Base-by-base conservation (phyloP, 345 rosid species). In the Ricinus communis region DNA sequence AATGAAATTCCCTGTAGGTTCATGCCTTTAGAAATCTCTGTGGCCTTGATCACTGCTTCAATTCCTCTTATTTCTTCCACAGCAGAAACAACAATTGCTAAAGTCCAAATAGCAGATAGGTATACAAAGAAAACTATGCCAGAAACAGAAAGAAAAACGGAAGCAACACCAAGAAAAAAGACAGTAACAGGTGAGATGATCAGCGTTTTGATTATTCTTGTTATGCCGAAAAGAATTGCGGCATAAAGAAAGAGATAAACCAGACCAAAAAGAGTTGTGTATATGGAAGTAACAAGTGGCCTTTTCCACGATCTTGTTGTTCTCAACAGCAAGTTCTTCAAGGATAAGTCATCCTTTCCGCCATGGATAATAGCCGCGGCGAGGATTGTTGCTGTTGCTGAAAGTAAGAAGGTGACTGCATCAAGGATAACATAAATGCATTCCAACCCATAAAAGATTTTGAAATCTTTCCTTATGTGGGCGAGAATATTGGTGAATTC, bases 11-110 rank as follows among this genome's bases (percentile, higher is more conserved):
- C 87, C 15, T 71, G 82, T 30, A 74, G 64, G 22, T 71, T 55
- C 83, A 70, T 74, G 62, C 81, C 89, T 69, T 83, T 85, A 16
- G 72, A 83, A 28, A 90, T 74, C 77, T 60, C 65, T 51, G 80
- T 80, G 11, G 92, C 95, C 85, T 86, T 83, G 57, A 86, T 88
- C 10, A 90, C 68, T 31, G 87, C 87, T 75, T 78, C 85, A 11
- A 80, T 71, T 61, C 96, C 96, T 19, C 59, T 62, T 24, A 75
- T 82, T 9, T 85, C 81, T 59, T 86, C 96, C 8, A 87, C 73
- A 24, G 83, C 77, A 45, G 96, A 90, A 58, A 86, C 74, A 25
- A 90, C 85, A 36, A 83, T 0, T 22, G 89, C 85, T 13, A 85
- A 47, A 22, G 36, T 46, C 92, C 88, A 90, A 24, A 71, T 79